Percentiles rank a stretch among this genome's conserved stretches.
Evolutionary conservation across 352 stramenopile species (phyloP).

Genomic region (Pythium sukuiense): DNA sequence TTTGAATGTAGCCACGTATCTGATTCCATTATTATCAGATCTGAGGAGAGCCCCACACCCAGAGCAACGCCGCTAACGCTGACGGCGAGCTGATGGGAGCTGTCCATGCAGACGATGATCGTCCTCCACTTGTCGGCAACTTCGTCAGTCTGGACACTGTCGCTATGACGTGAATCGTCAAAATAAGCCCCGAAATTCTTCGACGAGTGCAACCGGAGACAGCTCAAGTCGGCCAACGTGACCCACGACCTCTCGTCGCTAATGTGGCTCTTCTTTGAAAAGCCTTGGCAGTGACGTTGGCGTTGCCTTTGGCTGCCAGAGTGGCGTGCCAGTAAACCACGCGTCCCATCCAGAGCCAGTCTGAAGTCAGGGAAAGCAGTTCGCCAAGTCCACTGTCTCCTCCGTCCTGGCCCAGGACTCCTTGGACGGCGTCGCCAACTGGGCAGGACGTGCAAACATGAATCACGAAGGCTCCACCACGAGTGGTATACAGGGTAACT

Average conservation of each 20-base stretch:
- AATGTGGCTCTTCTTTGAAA: neutral
- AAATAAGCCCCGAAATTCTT: too few species aligned
- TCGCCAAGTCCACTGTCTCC: neutral
- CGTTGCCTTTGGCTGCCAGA: neutral
- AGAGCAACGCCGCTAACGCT: too few species aligned
- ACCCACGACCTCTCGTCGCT: neutral
- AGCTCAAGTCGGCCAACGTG: neutral
- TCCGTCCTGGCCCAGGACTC: neutral
- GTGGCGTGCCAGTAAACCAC: constrained; percentile 1
- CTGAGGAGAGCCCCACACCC: neutral
- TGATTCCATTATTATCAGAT: constrained; percentile 12
- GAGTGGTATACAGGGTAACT: too few species aligned
- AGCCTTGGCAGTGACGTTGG: neutral
- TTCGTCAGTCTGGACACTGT: too few species aligned
- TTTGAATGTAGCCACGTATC: constrained; percentile 9
- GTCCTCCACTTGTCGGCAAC: too few species aligned
- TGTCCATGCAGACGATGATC: too few species aligned
- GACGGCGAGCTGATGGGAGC: too few species aligned
- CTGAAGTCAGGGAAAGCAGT: neutral
- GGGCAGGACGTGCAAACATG: too few species aligned
- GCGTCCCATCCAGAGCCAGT: neutral
- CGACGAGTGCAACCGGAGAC: too few species aligned
- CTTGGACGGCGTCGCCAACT: too few species aligned
- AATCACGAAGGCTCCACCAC: too few species aligned
- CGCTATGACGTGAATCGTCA: too few species aligned